phyloP scores from a whole-genome alignment of 768 basidiomycete species.

The Cystobasidium tubakii region DNA sequence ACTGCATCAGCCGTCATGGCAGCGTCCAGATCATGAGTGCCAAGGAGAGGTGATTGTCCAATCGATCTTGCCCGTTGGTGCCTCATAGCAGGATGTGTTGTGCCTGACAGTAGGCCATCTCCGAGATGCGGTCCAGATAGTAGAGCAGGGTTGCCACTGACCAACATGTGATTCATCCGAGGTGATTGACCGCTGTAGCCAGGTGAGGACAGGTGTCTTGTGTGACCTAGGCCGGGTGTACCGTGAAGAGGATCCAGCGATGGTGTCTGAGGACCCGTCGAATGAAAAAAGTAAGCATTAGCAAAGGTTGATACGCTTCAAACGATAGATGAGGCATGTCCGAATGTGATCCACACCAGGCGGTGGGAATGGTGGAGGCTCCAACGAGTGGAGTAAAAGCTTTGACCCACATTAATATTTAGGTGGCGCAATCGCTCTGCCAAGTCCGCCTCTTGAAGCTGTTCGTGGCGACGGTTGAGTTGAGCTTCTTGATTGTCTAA shows the following conservation, averaged over 20 bases:
- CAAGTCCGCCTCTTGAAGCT: background rate
- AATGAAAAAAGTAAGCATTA: background rate
- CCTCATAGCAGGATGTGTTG: background rate
- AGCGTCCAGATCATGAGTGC: background rate
- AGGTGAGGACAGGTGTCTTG: constrained; percentile 3
- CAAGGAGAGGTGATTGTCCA: background rate
- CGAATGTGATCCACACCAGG: too few species aligned
- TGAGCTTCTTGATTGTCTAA: constrained; percentile 11
- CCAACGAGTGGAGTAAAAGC: background rate
- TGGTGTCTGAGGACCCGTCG: constrained; percentile 16
- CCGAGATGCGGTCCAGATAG: background rate
- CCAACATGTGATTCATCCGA: background rate
- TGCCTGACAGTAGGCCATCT: background rate
- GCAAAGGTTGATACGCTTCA: too few species aligned
- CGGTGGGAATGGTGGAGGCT: too few species aligned
- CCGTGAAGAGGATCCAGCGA: constrained; percentile 22
- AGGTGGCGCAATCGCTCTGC: constrained; percentile 10
- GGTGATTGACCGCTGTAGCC: background rate
- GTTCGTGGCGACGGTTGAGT: background rate
- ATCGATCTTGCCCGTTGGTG: background rate
- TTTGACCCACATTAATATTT: background rate
- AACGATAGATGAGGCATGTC: too few species aligned
- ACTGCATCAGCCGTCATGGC: background rate
- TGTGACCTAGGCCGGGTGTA: background rate
- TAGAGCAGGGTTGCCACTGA: background rate